Percentiles rank a stretch among this genome's conserved stretches.
Conservation (phyloP, 225 moss, liverwort and hornwort species). For the Climacium dendroides region DNA sequence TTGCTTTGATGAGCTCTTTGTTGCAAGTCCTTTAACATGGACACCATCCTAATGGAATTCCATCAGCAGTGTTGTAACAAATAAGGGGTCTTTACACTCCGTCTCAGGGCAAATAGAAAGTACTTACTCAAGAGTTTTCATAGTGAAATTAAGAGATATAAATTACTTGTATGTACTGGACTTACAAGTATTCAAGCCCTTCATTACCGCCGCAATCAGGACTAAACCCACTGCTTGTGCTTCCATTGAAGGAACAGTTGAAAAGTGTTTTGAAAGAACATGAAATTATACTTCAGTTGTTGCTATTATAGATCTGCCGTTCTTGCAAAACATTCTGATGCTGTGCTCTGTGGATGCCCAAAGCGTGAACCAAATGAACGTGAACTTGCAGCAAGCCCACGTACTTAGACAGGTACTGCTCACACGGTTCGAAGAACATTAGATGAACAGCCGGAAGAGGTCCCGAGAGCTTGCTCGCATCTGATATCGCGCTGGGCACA, state of each 20-base stretch:
- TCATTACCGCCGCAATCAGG: rapidly evolving
- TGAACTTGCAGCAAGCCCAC: no score
- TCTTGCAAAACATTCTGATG: neutral
- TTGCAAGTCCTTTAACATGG: no score
- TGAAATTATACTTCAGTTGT: neutral
- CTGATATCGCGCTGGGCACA: rapidly evolving
- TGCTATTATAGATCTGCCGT: neutral
- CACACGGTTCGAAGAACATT: neutral
- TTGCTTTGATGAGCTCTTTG: no score
- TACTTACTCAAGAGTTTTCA: neutral
- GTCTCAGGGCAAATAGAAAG: no score
- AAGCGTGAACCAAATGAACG: neutral
- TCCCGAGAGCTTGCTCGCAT: no score
- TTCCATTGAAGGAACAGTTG: neutral
- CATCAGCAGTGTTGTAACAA: no score
- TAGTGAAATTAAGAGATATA: neutral
- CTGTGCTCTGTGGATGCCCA: rapidly evolving
- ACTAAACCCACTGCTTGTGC: neutral
- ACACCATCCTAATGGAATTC: no score
- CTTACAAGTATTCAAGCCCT: neutral
- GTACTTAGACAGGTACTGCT: neutral
- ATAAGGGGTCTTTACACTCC: no score
- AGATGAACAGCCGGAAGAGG: neutral
- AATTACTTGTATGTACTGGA: neutral
- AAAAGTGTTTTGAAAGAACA: rapidly evolving